A percentile compares a stretch with the other conserved stretches of the same genome.
These are phyloP conservation scores for Erucastrum elatum DNA, from an alignment of 345 rosid genomes.

Conservation along the genomic window DNA sequence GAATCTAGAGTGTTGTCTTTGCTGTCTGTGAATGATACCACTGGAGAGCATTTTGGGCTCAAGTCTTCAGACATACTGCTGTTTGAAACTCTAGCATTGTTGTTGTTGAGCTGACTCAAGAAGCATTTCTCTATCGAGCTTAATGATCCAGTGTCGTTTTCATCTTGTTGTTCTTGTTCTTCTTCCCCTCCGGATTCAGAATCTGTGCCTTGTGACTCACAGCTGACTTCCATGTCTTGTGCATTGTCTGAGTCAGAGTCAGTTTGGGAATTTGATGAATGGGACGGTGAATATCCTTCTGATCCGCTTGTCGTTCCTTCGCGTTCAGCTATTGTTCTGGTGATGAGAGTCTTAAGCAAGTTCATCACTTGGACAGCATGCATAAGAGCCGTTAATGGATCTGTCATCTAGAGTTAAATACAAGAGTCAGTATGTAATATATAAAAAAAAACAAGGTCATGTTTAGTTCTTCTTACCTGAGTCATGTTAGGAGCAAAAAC, in stretches of 20 bases:
- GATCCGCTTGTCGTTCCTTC: constrained; percentile 60
- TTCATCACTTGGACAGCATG: constrained; percentile 99
- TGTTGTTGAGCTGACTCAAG: constrained; percentile 53
- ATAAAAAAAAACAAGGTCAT: not conserved
- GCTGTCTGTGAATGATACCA: constrained; percentile 24
- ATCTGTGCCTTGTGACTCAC: constrained; percentile 58
- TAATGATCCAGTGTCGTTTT: constrained; percentile 53
- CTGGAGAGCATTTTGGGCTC: constrained; percentile 32
- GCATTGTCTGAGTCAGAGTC: constrained; percentile 71
- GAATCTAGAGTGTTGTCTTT: constrained; percentile 23
- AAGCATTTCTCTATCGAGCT: constrained; percentile 69
- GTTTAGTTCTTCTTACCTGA: constrained; percentile 51
- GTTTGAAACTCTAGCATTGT: constrained; percentile 37
- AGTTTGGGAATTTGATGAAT: constrained; percentile 54
- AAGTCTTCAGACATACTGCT: constrained; percentile 31
- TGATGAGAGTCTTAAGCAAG: constrained; percentile 84
- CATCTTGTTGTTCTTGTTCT: constrained; percentile 47
- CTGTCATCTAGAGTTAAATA: constrained; percentile 61
- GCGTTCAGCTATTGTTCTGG: constrained; percentile 58
- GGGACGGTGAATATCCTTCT: constrained; percentile 66
- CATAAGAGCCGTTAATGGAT: constrained; percentile 93
- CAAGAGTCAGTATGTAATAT: constrained; percentile 4
- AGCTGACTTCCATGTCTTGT: constrained; percentile 77
- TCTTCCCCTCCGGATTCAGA: constrained; percentile 45
- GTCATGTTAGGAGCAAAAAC: constrained; percentile 97